These are phyloP conservation scores for Annulohypoxylon moriforme DNA, from an alignment of 495 filamentous ascomycete genomes.

Conservation along the genomic window DNA sequence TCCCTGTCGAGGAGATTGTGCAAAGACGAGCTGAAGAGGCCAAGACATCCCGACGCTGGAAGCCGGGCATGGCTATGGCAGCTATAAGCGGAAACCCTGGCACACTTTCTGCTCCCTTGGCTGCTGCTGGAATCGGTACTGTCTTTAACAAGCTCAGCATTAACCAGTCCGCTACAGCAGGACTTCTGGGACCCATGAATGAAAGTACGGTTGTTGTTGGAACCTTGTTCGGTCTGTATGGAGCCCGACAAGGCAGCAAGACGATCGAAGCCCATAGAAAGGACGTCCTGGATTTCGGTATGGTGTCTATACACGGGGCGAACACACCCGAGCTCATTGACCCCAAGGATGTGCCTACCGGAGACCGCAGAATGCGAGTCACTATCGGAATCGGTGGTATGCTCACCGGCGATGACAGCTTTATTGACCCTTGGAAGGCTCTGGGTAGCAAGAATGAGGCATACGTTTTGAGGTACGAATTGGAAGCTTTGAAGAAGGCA, in stretches of 20 bases:
- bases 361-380: conserved; percentile 75
- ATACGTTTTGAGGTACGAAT: conserved; percentile 88
- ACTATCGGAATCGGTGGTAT: conserved; percentile 87
- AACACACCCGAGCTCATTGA: conserved; percentile 49
- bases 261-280: conserved; percentile 89
- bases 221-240: conserved; percentile 89
- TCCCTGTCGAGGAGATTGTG: conserved; percentile 73
- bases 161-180: conserved; percentile 73
- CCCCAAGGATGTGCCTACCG: conserved; percentile 53
- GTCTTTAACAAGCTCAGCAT: conserved; percentile 85
- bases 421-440: conserved; percentile 78
- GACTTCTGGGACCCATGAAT: conserved; percentile 81
- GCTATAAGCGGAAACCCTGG: conserved; percentile 79
- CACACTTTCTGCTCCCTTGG: conserved; percentile 81
- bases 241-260: conserved; percentile 82
- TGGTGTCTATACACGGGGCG: conserved; percentile 75
- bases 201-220: conserved; percentile 82
- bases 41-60: conserved; percentile 76
- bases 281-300: conserved; percentile 90
- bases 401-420: conserved; percentile 76
- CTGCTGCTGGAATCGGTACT: conserved; percentile 83
- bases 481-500: conserved; percentile 79
- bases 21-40: conserved; percentile 76
- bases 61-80: conserved; percentile 78
- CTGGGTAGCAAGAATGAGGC: conserved; percentile 76